Conservation (phyloP, 2,329 filamentous ascomycete species). For the Daldinia eschscholtzii region DNA sequence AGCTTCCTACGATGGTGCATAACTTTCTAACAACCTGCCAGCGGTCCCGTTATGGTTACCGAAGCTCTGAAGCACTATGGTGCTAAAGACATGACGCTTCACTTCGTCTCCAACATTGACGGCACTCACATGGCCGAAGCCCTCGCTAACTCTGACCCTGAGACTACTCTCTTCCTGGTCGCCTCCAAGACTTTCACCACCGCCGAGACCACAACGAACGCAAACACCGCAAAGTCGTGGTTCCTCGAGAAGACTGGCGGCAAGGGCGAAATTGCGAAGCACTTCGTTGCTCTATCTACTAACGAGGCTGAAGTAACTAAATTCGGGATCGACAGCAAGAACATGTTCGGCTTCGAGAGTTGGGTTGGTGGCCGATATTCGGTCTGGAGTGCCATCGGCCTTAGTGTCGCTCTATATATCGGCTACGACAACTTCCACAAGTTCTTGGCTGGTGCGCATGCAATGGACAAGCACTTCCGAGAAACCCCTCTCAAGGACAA, state of each 20-base stretch:
- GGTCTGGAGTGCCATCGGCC: conserved; percentile 97
- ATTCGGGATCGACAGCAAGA: conserved; percentile 98
- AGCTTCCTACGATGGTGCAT: not conserved
- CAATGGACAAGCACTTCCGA: conserved; percentile 99
- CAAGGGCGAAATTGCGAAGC: conserved; percentile 93
- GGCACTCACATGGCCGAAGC: conserved; percentile 98
- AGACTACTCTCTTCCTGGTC: conserved; percentile 98
- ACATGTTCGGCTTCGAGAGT: conserved; percentile 99
- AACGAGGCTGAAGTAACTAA: conserved; percentile 96
- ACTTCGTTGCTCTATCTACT: conserved; percentile 98
- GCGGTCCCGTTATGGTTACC: conserved; percentile 98
- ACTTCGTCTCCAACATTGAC: conserved; percentile 99
- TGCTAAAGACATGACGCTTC: conserved; percentile 84
- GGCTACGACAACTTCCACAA: conserved; percentile 98
- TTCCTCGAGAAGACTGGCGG: conserved; percentile 85
- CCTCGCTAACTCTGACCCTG: conserved; percentile 86
- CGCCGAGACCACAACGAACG: conserved; percentile 96
- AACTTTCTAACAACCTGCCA: conserved; percentile 54
- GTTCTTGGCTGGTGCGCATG: conserved; percentile 93
- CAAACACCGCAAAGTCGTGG: conserved; percentile 96
- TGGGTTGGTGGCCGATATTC: conserved; percentile 99
- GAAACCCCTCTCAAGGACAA: conserved; percentile 92
- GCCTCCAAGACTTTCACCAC: conserved; percentile 99
- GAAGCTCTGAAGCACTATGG: conserved; percentile 97
- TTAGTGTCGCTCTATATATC: conserved; percentile 94